Base-by-base conservation (phyloP, 345 rosid species). In the Camelina laxa region DNA sequence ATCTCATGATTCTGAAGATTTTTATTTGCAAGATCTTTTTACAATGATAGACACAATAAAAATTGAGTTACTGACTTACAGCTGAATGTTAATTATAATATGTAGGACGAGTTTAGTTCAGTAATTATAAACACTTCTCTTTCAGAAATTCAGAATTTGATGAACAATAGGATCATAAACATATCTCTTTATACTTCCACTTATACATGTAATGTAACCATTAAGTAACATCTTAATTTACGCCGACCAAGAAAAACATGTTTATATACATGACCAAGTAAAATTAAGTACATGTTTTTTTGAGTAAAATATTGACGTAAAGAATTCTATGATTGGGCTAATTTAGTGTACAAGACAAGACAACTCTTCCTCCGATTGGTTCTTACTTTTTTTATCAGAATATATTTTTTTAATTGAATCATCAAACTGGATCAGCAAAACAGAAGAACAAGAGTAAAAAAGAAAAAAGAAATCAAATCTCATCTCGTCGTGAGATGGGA, bases 401-500 rank as follows among this genome's bases (percentile, higher is more conserved):
- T 35, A 2, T 35, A 8, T 9, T 41, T 3, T 14, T 4, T 5
- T 42, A 5, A 14, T 14, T 4, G 5, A 42, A 14, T 4, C 48
- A 42, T 42, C 7, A 14, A 42, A 4, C 1, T 42, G 48, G 15
- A 14, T 42, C 15, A 42, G 48, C 48, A 42, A 42, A 42, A 42
- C 5, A 14, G 0, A 42, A 42, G 16, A 42, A 13, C 48, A 17
- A 5, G 4, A 11, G 9, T 15, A 41, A 3, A 35, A 35, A 21
- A 3, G 4, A 27, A 3, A 56, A 20, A 44, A 44, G 14, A 48
- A 45, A 64, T 49, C 27, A 73, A 56, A 27, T 54, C 14, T 63
- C 19, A 56, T 41, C 64, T 64, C 70, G 20, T 45, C 49, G 65
- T 35, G 71, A 65, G 58, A 65, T 65, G 50, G 38, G 27, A 73